These are phyloP conservation scores for Lablab purpureus DNA, from an alignment of 306 rosid genomes.

Conservation along the genomic window DNA sequence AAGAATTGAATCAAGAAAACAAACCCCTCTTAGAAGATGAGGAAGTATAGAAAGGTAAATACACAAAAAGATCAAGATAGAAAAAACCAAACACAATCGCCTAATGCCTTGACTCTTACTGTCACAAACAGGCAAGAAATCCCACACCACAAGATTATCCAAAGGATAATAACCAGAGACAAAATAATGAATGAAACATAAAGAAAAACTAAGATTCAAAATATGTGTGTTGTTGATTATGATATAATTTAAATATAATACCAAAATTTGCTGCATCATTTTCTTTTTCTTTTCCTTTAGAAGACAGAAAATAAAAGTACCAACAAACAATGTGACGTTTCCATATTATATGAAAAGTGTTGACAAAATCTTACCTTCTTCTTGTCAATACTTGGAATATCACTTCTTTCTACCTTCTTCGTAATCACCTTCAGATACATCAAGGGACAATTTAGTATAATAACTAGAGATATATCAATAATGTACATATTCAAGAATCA, in stretches of 20 bases:
- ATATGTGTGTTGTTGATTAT: slow-evolving; percentile 11
- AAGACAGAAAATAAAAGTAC: slow-evolving; percentile 40
- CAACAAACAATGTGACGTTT: slow-evolving; percentile 38
- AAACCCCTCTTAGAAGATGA: too few relatives aligned
- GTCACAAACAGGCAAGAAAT: too few relatives aligned
- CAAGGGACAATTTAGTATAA: slow-evolving; percentile 41
- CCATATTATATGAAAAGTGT: slow-evolving; percentile 21
- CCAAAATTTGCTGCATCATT: neutral
- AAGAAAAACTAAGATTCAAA: too few relatives aligned
- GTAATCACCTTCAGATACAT: slow-evolving; percentile 79
- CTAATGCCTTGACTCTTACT: too few relatives aligned
- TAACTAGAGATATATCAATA: slow-evolving; percentile 26
- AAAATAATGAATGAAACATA: too few relatives aligned
- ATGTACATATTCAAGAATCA: slow-evolving; percentile 29
- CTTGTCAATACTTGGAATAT: slow-evolving; percentile 91
- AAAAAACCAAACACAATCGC: too few relatives aligned
- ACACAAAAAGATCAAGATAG: too few relatives aligned
- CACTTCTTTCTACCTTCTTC: slow-evolving; percentile 97
- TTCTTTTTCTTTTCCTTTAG: slow-evolving; percentile 33
- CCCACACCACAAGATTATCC: too few relatives aligned
- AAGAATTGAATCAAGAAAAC: too few relatives aligned
- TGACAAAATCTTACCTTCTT: slow-evolving; percentile 76
- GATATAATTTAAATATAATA: slow-evolving; percentile 31
- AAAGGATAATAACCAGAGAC: too few relatives aligned
- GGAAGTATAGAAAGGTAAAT: too few relatives aligned